Evolutionary conservation across 2,329 filamentous ascomycete genomes (phyloP).

Genomic region (Ophiostoma ulmi): DNA sequence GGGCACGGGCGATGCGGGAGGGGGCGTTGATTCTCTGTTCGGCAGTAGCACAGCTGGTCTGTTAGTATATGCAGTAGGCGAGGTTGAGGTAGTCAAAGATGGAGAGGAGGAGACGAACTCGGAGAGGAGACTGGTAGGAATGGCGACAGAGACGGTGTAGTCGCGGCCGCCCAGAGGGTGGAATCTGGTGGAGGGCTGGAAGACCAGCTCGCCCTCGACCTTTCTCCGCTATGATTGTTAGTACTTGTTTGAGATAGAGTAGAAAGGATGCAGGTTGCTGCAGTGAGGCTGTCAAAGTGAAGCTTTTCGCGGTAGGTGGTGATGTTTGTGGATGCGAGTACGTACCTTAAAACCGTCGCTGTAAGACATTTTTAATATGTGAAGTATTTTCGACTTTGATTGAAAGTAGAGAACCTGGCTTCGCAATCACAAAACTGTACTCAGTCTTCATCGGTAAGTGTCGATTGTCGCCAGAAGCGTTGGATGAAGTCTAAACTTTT

Average conservation of each 20-base stretch:
- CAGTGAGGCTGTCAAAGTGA: not conserved
- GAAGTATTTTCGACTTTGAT: not conserved
- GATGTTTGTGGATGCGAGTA: not conserved
- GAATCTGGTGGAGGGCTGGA: constrained; percentile 66
- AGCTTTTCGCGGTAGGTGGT: not conserved
- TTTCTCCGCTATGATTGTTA: constrained; percentile 45
- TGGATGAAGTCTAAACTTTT: constrained; percentile 23
- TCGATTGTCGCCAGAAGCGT: constrained; percentile 8
- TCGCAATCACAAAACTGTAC: not conserved
- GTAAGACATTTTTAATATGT: constrained; percentile 25
- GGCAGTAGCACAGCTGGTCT: constrained; percentile 58
- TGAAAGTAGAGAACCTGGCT: not conserved
- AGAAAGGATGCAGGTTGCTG: not conserved
- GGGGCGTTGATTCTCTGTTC: constrained; percentile 70
- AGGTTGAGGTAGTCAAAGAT: not conserved
- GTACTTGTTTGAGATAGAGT: not conserved
- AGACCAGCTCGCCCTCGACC: constrained; percentile 40
- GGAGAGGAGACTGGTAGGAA: constrained; percentile 71
- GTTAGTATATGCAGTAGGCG: not conserved
- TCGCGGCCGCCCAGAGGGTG: constrained; percentile 57
- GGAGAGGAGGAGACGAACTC: constrained; percentile 51
- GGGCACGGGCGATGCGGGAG: constrained; percentile 71
- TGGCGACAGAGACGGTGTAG: constrained; percentile 71
- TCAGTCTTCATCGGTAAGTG: not conserved
- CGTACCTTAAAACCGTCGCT: constrained; percentile 28